These are phyloP conservation scores for Nicotiana tomentosiformis DNA, from an alignment of 257 asterid genomes.

Conservation along the genomic window DNA sequence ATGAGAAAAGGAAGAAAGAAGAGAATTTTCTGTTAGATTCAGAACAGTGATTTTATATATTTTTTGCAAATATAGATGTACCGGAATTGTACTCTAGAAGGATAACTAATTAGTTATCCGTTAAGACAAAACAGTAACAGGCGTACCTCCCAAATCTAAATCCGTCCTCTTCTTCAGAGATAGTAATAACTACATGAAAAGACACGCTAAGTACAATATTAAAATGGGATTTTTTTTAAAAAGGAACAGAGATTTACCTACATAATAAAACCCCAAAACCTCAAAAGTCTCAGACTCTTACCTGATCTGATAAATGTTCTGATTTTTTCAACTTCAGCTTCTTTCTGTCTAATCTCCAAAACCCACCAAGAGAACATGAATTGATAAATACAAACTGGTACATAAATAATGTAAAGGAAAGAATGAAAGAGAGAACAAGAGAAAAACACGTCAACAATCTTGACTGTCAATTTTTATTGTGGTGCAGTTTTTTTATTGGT, in stretches of 20 bases:
- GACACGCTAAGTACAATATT: constrained; percentile 19
- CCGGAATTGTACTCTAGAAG: neutral
- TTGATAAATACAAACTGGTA: neutral
- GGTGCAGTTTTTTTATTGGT: neutral
- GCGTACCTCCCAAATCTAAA: constrained; percentile 23
- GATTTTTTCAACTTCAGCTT: neutral
- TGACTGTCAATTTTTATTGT: neutral
- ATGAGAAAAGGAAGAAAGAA: neutral
- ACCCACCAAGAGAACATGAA: neutral
- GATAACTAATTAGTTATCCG: constrained; percentile 5
- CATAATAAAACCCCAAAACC: neutral
- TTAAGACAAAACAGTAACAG: constrained; percentile 24
- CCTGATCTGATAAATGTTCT: neutral
- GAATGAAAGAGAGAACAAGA: neutral
- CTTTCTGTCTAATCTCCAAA: neutral
- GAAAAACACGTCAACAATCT: neutral
- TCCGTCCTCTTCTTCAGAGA: constrained; percentile 17
- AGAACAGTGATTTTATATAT: too few species aligned
- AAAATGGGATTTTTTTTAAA: neutral
- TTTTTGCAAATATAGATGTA: neutral
- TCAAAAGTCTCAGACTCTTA: neutral
- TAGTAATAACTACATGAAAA: constrained; percentile 15
- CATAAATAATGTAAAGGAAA: neutral
- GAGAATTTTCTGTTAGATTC: too few species aligned
- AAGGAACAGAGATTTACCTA: neutral